Percentiles rank a stretch among this genome's conserved stretches.
phyloP scores from a whole-genome alignment of 2,329 filamentous ascomycete genomes.

The Fusarium verticillioides region DNA sequence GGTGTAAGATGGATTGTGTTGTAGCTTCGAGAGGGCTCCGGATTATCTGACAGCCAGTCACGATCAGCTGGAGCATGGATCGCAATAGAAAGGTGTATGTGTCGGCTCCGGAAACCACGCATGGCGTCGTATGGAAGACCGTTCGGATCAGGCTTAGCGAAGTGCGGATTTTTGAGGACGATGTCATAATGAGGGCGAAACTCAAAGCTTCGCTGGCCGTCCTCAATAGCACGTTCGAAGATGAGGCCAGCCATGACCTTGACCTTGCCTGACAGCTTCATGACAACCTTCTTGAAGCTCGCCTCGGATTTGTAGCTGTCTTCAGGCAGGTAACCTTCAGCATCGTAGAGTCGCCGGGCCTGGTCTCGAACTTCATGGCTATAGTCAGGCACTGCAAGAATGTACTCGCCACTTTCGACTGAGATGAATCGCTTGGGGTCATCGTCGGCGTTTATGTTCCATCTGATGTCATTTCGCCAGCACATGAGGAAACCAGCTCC shows the following conservation, averaged over 20 bases:
- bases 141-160: conserved; percentile 70
- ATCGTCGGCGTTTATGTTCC: conserved; percentile 84
- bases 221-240: conserved; percentile 84
- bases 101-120: conserved; percentile 92
- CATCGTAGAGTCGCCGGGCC: conserved; percentile 60
- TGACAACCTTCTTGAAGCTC: conserved; percentile 97
- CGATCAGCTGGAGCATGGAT: conserved; percentile 87
- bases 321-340: conserved; percentile 69
- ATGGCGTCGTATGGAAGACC: conserved; percentile 85
- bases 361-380: conserved; percentile 84
- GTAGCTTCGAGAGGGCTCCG: conserved; percentile 86
- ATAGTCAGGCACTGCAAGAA: conserved; percentile 93
- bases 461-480: conserved; percentile 93
- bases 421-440: conserved; percentile 95
- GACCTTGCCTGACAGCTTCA: conserved; percentile 98
- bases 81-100: conserved; percentile 95
- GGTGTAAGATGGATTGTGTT: conserved; percentile 96
- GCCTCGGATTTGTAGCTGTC: conserved; percentile 77
- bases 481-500: conserved; percentile 98
- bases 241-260: conserved; percentile 91
- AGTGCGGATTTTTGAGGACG: conserved; percentile 82
- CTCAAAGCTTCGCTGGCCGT: conserved; percentile 80
- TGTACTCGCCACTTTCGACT: conserved; percentile 93
- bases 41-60: conserved; percentile 83
- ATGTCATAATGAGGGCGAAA: conserved; percentile 96